Base-by-base conservation (phyloP, 2,329 filamentous ascomycete genomes). In the Didymellaceae sp. region DNA sequence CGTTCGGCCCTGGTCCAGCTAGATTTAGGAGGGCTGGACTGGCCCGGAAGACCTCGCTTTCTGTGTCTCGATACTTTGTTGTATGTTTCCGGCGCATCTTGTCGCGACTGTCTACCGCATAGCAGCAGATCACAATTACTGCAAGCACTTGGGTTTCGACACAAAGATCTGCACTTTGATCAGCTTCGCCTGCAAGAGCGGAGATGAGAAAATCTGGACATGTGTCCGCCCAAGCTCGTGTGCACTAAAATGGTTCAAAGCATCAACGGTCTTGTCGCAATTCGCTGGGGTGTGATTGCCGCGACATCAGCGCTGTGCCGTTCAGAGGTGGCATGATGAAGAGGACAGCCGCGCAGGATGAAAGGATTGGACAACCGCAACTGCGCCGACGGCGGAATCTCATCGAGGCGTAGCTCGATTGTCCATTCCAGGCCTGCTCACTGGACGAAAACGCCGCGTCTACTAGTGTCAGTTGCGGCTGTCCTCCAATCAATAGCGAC, bases 381-480 rank as follows among this genome's bases (percentile, higher is more conserved):
- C 46, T 45, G 47, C 21, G 41, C 47, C 47, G 28, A 34, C 40
- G 22, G 47, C 28, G 31, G 31, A 9, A 33, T 42, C 41, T 16
- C 37, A 31, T 30, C 22, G 31, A 30, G 28, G 31, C 48, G 32
- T 24, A 34, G 42, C 13, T 40, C 6, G 17, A 38, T 31, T 16
- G 24, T 33, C 37, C 31, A 37, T 25, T 40, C 37, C 24, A 22
- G 31, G 18, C 26, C 32, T 16, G n/a, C 48, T 40, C 37, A 43
- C 48, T 46, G 37, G 25, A 52, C 48, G 16, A 33, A 37, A 42
- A 14, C 32, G 32, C 31, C 48, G 50, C 50, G 50, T 38, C 32
- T 47, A 44, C 39, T 48, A 25, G 40, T 44, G 48, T 43, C 50
- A 43, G 17, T 18, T 50, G 58, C 61, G 61, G 53, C 59, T 57